Percentiles rank a stretch among this genome's conserved stretches.
Conservation (phyloP, 306 rosid species). For the Pyrus betulifolia region DNA sequence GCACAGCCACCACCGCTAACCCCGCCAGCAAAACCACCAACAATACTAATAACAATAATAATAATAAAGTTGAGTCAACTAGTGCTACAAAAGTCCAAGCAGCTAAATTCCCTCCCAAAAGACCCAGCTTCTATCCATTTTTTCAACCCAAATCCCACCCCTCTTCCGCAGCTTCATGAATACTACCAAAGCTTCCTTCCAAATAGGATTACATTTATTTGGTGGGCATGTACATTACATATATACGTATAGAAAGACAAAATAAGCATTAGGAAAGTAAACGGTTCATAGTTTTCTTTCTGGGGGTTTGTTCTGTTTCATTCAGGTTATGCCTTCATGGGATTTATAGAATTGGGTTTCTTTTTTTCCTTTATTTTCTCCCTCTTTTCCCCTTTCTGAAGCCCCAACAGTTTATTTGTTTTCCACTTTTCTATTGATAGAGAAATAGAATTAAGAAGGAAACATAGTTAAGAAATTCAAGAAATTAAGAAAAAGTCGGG, state of each 20-base stretch:
- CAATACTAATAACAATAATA: not conserved
- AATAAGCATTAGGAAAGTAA: not conserved
- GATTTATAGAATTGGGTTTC: not conserved
- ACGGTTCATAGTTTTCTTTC: no score
- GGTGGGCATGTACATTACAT: not conserved
- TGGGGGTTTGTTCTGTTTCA: not conserved
- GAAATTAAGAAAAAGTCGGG: not conserved
- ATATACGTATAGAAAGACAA: not conserved
- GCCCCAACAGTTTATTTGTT: not conserved
- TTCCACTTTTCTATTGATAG: not conserved
- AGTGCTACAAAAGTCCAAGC: not conserved
- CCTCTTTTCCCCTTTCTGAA: not conserved
- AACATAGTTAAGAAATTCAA: not conserved
- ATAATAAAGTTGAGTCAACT: not conserved
- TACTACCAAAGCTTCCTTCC: not conserved
- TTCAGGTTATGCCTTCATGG: not conserved
- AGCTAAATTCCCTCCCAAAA: not conserved
- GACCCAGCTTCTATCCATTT: slow-evolving; percentile 41
- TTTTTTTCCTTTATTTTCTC: not conserved
- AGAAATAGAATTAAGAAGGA: not conserved
- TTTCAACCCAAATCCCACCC: slow-evolving; percentile 31
- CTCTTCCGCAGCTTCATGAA: slow-evolving; percentile 36
- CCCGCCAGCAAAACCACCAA: slow-evolving; percentile 16
- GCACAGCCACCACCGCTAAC: slow-evolving; percentile 43
- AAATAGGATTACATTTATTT: not conserved